Base-by-base conservation (phyloP, 257 asterid genomes). In the Nicotiana attenuata region DNA sequence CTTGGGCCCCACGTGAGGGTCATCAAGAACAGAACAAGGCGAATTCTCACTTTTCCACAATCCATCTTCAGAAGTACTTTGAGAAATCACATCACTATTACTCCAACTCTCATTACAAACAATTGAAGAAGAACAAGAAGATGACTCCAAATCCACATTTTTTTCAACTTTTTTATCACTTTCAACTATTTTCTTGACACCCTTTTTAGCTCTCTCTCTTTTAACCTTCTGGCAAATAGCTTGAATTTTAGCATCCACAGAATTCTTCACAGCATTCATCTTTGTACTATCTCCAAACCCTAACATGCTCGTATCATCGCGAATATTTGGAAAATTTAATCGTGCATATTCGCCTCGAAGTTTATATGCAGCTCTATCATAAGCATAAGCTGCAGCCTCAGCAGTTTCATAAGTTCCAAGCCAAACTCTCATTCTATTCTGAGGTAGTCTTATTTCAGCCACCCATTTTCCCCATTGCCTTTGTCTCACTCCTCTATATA, bases 381-480 rank as follows among this genome's bases (percentile, higher is more conserved):
- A 96, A 9, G 97, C 98, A 87, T 91, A 96, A 31, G 99, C 99
- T 35, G 99, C 99, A 80, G 97, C 96, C 71, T 96, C 99, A 13
- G 99, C 94, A 10, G 97, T 84, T 55, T 96, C 98, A 85, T 94
- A 94, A 81, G 99, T 96, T 26, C 99, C 99, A 0, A 96, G 91
- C 99, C 99, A 94, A 24, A 96, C 97, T 81, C 98, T 85, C 88
- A 89, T 88, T 80, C 99, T 81, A 85, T 96, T 96, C 86, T 92
- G 97, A 3, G 98, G 98, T 33, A 96, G 93, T 28, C 99, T 84
- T 20, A 94, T 96, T 63, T 96, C 99, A 5, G 99, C 99, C n/a
- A 96, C 99, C 99, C 98, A 96, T 65, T 92, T 96, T 3, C 99
- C 98, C 98, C 99, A 96, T 64, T 96, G 97, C 87, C 99, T 87